Base-by-base conservation (phyloP, 139 green algal species). In the Pleodorina starrii region DNA sequence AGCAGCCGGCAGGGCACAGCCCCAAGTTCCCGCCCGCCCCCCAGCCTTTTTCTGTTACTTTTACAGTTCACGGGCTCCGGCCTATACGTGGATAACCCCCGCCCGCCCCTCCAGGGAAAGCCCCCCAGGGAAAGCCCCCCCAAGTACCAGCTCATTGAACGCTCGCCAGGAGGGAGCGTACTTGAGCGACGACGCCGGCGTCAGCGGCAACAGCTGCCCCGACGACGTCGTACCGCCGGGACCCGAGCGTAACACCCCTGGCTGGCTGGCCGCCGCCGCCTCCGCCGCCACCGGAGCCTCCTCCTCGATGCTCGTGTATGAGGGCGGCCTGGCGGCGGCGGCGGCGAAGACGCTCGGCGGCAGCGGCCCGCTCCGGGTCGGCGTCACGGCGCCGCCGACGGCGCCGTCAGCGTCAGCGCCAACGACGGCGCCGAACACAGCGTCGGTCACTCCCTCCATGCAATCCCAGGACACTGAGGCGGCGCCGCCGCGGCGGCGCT, bases 111-210 rank as follows among this genome's bases (percentile, higher is more conserved):
- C n/a, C n/a, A n/a, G n/a, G n/a, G n/a, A n/a, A n/a, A n/a, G n/a
- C n/a, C n/a, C n/a, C n/a, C n/a, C n/a, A n/a, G n/a, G n/a, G n/a
- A n/a, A n/a, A n/a, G n/a, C n/a, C n/a, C n/a, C n/a, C n/a, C n/a
- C n/a, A n/a, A n/a, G n/a, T n/a, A 87, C 81, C 60, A 87, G 42
- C 42, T 87, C 81, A 57, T 87, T 87, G 59, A 87, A 87, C 29
- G 81, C 81, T 1, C 60, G 25, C 81, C 81, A 87, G 14, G 60
- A 77, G 12, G 81, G 14, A 2, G 60, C 60, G n/a, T 38, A 21
- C n/a, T 32, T 21, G 38, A 74, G 36, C 54, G 78, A 73, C 38
- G 38, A 23, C 32, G 48, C n/a, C 17, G 76, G 48, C 32, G 75
- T 38, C 14, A 42, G 50, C 17, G 76, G 48, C 32, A 44, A 57